A percentile compares a stretch with the other conserved stretches of the same genome.
phyloP scores from a whole-genome alignment of 257 asterid genomes.

The Thymus mandschuricus region DNA sequence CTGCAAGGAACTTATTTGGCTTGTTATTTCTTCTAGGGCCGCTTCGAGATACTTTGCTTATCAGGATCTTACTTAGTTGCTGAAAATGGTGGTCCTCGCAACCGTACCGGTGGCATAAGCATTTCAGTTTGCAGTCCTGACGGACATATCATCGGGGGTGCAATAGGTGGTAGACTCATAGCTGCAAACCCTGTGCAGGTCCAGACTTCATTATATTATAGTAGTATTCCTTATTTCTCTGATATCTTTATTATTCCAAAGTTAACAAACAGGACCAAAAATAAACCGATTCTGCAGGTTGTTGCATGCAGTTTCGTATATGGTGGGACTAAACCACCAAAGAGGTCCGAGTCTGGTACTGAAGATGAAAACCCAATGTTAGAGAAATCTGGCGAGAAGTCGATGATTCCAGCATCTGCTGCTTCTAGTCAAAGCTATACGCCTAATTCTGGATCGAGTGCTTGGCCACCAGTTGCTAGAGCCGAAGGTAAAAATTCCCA shows the following conservation, averaged over 20 bases:
- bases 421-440: slow-evolving; percentile 46
- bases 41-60: slow-evolving; percentile 71
- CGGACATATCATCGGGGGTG: slow-evolving; percentile 75
- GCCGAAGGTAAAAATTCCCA: slow-evolving; percentile 56
- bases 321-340: slow-evolving; percentile 62
- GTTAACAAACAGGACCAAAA: too few species aligned
- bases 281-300: slow-evolving; percentile 48
- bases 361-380: slow-evolving; percentile 40
- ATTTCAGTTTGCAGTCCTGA: slow-evolving; percentile 71
- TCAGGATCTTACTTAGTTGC: slow-evolving; percentile 73
- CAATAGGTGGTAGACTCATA: slow-evolving; percentile 70
- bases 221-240: not conserved
- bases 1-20: slow-evolving; percentile 20
- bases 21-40: slow-evolving; percentile 53
- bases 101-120: slow-evolving; percentile 76
- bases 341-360: slow-evolving; percentile 44
- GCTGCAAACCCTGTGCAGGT: slow-evolving; percentile 79
- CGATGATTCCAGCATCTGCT: slow-evolving; percentile 40
- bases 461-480: slow-evolving; percentile 67
- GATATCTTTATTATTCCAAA: not conserved
- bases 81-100: slow-evolving; percentile 67
- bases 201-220: not conserved
- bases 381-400: slow-evolving; percentile 49
- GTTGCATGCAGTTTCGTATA: slow-evolving; percentile 86
- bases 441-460: slow-evolving; percentile 45